phyloP scores from a whole-genome alignment of 2,329 filamentous ascomycete genomes.

The Ophiobolus disseminans region DNA sequence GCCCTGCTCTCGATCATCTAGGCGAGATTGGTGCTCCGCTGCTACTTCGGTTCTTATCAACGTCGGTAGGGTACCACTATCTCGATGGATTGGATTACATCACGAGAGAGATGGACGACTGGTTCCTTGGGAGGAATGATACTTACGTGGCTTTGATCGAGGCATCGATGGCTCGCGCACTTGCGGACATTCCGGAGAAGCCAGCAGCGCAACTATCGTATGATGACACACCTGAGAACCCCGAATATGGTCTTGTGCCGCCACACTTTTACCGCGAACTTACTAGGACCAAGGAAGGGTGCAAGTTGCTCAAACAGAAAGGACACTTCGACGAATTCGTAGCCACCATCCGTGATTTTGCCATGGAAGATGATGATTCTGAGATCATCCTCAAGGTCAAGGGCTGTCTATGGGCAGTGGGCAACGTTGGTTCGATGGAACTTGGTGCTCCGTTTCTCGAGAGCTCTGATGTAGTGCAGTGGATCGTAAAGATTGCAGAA shows the following conservation, averaged over 20 bases:
- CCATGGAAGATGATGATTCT: slow-evolving; percentile 81
- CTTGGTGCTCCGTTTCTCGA: slow-evolving; percentile 94
- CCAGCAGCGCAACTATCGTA: slow-evolving; percentile 55
- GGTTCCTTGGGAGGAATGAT: slow-evolving; percentile 96
- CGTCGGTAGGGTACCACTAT: slow-evolving; percentile 97
- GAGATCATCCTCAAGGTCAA: slow-evolving; percentile 94
- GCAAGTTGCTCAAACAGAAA: slow-evolving; percentile 85
- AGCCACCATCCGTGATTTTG: slow-evolving; percentile 84
- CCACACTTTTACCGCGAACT: slow-evolving; percentile 97
- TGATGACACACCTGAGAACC: slow-evolving; percentile 56
- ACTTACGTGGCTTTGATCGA: slow-evolving; percentile 95
- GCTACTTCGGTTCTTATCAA: slow-evolving; percentile 89
- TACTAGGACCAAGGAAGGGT: slow-evolving; percentile 90
- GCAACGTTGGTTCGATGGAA: slow-evolving; percentile 98
- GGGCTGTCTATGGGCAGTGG: slow-evolving; percentile 95
- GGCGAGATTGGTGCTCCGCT: slow-evolving; percentile 96
- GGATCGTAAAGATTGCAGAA: slow-evolving; percentile 89
- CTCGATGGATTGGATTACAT: slow-evolving; percentile 97
- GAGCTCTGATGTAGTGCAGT: slow-evolving; percentile 83
- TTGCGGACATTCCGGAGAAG: slow-evolving; percentile 67
- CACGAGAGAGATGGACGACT: slow-evolving; percentile 99
- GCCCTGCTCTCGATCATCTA: slow-evolving; percentile 90
- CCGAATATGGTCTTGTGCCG: slow-evolving; percentile 71
- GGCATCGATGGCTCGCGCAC: slow-evolving; percentile 88
- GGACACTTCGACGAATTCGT: slow-evolving; percentile 96